A percentile compares a stretch with the other conserved stretches of the same genome.
phyloP scores from a whole-genome alignment of 768 basidiomycete genomes.

The Lactarius hatsudake region DNA sequence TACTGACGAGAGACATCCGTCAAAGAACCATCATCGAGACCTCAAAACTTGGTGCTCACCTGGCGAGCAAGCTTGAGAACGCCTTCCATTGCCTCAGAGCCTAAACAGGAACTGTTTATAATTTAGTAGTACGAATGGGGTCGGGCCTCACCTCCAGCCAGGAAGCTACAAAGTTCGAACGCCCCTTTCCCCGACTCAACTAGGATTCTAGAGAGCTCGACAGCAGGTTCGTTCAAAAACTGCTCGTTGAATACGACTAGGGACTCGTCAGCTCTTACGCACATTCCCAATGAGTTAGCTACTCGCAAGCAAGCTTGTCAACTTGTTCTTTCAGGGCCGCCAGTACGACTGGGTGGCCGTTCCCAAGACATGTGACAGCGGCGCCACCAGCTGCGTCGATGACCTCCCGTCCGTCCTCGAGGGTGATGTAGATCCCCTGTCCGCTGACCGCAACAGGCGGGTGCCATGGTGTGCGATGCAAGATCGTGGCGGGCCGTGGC shows the following conservation, averaged over 20 bases:
- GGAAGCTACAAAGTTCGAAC: conserved; percentile 68
- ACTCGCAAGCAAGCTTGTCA: conserved; percentile 73
- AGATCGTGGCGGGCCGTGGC: conserved; percentile 29
- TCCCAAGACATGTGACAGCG: conserved; percentile 78
- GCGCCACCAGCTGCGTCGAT: conserved; percentile 86
- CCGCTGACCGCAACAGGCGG: conserved; percentile 66
- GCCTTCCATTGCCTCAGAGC: conserved; percentile 87
- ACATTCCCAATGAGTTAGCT: background rate
- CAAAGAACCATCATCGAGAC: background rate
- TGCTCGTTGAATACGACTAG: conserved; percentile 88
- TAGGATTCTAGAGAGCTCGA: conserved; percentile 67
- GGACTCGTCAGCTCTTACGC: background rate
- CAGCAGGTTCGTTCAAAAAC: conserved; percentile 75
- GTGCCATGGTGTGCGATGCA: conserved; percentile 61
- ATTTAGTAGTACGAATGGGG: background rate
- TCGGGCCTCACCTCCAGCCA: conserved; percentile 62
- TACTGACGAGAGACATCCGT: conserved; percentile 45
- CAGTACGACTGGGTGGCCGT: conserved; percentile 66
- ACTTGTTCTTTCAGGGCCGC: conserved; percentile 77
- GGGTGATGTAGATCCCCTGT: conserved; percentile 66
- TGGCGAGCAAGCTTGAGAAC: conserved; percentile 81
- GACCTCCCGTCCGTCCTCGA: conserved; percentile 65
- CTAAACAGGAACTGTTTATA: conserved; percentile 36
- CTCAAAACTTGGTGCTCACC: conserved; percentile 37
- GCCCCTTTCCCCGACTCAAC: conserved; percentile 68